These are phyloP conservation scores for Aureobasidium lini DNA, from an alignment of 2,329 filamentous ascomycete species.

Conservation along the genomic window DNA sequence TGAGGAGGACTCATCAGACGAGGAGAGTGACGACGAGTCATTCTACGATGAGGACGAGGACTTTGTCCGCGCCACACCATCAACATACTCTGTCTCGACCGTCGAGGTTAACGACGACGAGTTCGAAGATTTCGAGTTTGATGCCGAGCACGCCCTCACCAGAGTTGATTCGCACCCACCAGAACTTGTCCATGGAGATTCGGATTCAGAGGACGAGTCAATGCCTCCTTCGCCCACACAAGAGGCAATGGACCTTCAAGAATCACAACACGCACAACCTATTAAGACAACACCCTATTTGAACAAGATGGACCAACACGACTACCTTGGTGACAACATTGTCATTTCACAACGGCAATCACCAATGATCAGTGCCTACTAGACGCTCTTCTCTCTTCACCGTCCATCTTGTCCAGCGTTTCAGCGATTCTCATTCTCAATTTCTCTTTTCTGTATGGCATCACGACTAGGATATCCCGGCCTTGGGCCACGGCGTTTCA, in stretches of 20 bases:
- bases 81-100: slow-evolving; percentile 37
- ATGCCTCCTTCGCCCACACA: slow-evolving; percentile 41
- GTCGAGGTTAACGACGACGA: slow-evolving; percentile 35
- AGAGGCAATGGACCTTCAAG: slow-evolving; percentile 37
- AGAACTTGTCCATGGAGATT: slow-evolving; percentile 41
- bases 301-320: slow-evolving; percentile 7
- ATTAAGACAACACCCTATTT: slow-evolving; percentile 24
- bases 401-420: slow-evolving; percentile 11
- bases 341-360: slow-evolving; percentile 2
- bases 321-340: slow-evolving; percentile 7
- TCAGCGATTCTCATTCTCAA: slow-evolving; percentile 1
- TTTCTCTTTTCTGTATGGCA: not conserved
- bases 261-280: slow-evolving; percentile 30
- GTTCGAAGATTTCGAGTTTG: slow-evolving; percentile 40
- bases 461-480: slow-evolving; percentile 13
- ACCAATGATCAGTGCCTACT: slow-evolving; percentile 15
- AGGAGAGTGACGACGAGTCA: slow-evolving; percentile 39
- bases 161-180: slow-evolving; percentile 38
- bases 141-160: slow-evolving; percentile 39
- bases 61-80: slow-evolving; percentile 30
- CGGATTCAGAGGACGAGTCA: slow-evolving; percentile 41
- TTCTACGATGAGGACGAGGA: slow-evolving; percentile 27
- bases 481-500: slow-evolving; percentile 8
- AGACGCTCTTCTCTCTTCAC: not conserved
- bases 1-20: slow-evolving; percentile 56